phyloP scores from a whole-genome alignment of 2,329 filamentous ascomycete species.

The Scedosporium minutisporum region DNA sequence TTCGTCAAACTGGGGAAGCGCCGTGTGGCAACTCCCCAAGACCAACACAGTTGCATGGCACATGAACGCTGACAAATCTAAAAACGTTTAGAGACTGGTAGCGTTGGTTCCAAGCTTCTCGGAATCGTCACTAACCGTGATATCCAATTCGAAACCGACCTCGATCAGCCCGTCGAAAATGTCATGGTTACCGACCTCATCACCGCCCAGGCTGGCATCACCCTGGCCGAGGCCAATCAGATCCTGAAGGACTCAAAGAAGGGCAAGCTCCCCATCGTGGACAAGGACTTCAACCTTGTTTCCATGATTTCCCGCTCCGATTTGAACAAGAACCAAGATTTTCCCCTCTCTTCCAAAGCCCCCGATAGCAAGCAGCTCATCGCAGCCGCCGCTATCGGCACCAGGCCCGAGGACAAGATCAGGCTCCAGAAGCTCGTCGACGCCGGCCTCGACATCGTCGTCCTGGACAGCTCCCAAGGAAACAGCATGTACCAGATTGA shows the following conservation, averaged over 20 bases:
- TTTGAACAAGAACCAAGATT: conserved; percentile 97
- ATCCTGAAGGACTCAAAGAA: conserved; percentile 95
- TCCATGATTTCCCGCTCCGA: conserved; percentile 92
- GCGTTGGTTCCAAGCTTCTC: conserved; percentile 87
- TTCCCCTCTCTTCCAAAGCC: conserved; percentile 91
- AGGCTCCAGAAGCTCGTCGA: conserved; percentile 83
- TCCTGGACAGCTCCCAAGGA: conserved; percentile 93
- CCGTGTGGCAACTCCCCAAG: not conserved
- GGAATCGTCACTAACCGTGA: conserved; percentile 98
- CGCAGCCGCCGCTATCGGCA: conserved; percentile 90
- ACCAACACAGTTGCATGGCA: conserved; percentile 8
- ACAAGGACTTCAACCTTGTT: conserved; percentile 72
- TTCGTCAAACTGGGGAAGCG: not conserved
- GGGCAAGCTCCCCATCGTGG: conserved; percentile 91
- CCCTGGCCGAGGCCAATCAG: conserved; percentile 78
- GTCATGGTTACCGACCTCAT: conserved; percentile 96
- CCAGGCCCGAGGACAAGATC: conserved; percentile 82
- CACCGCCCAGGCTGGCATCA: conserved; percentile 76
- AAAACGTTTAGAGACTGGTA: conserved; percentile 65
- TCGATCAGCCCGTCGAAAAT: conserved; percentile 62
- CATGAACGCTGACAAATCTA: not conserved
- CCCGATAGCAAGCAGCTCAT: conserved; percentile 96
- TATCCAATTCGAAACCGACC: conserved; percentile 86
- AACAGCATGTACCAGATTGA: conserved; percentile 98
- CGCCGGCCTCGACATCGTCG: conserved; percentile 87